These are phyloP conservation scores for Botrytis paeoniae DNA, from an alignment of 2,329 filamentous ascomycete species.

Conservation along the genomic window DNA sequence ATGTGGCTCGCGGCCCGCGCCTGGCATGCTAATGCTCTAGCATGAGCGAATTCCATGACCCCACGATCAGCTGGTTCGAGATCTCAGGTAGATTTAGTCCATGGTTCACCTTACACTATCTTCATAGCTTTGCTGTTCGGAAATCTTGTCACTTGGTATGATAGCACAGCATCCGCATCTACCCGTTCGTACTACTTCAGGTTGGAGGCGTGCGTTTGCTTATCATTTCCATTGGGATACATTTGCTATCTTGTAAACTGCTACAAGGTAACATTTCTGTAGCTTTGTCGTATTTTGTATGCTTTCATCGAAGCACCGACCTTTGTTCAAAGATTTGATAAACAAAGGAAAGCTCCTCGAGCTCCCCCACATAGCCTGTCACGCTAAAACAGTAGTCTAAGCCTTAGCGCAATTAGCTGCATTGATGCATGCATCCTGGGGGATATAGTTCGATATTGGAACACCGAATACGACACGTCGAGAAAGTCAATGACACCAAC, in stretches of 20 bases:
- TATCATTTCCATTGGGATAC: slow-evolving; percentile 2
- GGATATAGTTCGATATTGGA: neutral
- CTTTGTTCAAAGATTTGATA: neutral
- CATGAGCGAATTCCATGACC: slow-evolving; percentile 5
- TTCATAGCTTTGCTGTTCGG: neutral
- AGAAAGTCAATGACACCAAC: slow-evolving; percentile 5
- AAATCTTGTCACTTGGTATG: slow-evolving; percentile 14
- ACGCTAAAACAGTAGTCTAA: slow-evolving; percentile 1
- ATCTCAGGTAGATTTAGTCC: slow-evolving; percentile 19
- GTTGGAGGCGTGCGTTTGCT: neutral
- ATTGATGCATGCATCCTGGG: neutral
- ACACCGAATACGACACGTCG: slow-evolving; percentile 6
- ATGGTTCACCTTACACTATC: neutral
- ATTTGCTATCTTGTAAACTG: slow-evolving; percentile 10
- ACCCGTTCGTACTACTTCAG: slow-evolving; percentile 6
- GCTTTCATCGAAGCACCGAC: neutral
- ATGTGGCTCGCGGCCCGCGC: neutral
- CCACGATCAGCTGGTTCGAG: slow-evolving; percentile 19
- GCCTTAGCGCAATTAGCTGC: neutral
- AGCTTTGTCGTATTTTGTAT: neutral
- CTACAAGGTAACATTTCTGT: neutral
- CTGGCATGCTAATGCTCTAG: slow-evolving; percentile 6
- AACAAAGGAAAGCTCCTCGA: neutral
- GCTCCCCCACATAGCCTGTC: slow-evolving; percentile 4
- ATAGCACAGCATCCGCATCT: slow-evolving; percentile 11